Conservation (phyloP, 331 rosid species). For the Rhamnella rubrinervis region DNA sequence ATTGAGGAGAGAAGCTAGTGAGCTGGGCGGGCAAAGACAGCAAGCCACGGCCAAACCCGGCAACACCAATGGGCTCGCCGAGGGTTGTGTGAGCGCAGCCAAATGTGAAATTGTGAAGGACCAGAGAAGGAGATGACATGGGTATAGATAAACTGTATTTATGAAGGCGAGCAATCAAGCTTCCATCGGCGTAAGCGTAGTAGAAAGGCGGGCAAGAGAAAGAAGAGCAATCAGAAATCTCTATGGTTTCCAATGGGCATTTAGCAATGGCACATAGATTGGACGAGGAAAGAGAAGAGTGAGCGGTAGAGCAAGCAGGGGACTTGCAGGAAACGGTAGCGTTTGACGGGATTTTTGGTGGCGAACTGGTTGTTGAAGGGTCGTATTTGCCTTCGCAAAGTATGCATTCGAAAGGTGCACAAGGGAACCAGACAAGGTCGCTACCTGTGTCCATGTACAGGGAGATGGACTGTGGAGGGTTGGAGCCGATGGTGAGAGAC, state of each 20-base stretch:
- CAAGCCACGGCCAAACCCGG: constrained; percentile 85
- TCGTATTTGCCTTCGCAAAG: constrained; percentile 83
- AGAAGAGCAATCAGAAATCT: constrained; percentile 63
- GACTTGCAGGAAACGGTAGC: constrained; percentile 60
- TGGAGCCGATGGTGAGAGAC: constrained; percentile 53
- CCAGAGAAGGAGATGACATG: constrained; percentile 41
- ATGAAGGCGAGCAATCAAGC: constrained; percentile 68
- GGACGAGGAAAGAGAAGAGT: constrained; percentile 45
- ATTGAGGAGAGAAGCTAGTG: constrained; percentile 53
- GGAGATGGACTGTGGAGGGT: constrained; percentile 54
- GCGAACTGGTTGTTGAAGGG: constrained; percentile 29
- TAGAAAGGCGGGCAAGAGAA: constrained; percentile 77
- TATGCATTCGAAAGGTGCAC: constrained; percentile 83
- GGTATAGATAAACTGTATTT: constrained; percentile 47
- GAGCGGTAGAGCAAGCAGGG: constrained; percentile 73
- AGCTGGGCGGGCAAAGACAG: constrained; percentile 83
- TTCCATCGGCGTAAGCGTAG: constrained; percentile 90
- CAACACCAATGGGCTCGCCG: constrained; percentile 90
- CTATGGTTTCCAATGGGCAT: constrained; percentile 74
- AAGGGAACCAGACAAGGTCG: constrained; percentile 96
- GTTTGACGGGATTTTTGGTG: constrained; percentile 40
- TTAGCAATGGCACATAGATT: constrained; percentile 80
- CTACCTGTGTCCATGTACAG: constrained; percentile 98
- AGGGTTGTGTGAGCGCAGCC: constrained; percentile 88
- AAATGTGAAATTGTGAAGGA: constrained; percentile 68